Conservation (phyloP, 2,329 filamentous ascomycete genomes). For the Phaeosphaeria sp. region DNA sequence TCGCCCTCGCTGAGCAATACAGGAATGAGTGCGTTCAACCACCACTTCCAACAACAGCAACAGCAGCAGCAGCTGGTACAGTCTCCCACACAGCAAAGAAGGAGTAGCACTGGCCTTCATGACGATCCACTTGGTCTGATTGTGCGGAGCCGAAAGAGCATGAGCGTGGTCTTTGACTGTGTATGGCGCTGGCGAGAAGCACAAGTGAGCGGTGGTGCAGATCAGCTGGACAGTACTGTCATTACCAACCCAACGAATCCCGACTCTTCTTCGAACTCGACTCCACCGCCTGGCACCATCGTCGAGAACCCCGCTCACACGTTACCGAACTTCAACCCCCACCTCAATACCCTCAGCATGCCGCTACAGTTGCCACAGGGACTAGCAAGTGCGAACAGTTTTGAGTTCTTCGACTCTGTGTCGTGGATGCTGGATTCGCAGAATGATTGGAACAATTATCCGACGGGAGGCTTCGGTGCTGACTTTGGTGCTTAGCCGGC, state of each 20-base stretch:
- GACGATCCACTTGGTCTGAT: conserved; percentile 80
- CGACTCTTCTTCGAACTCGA: conserved; percentile 70
- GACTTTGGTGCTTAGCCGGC: conserved; percentile 38
- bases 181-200: conserved; percentile 87
- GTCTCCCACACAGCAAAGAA: conserved; percentile 26
- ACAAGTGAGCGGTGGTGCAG: conserved; percentile 53
- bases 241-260: conserved; percentile 90
- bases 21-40: conserved; percentile 40
- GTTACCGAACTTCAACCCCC: conserved; percentile 46
- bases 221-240: conserved; percentile 66
- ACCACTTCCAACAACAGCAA: conserved; percentile 30
- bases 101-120: conserved; percentile 47
- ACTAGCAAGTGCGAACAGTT: conserved; percentile 50
- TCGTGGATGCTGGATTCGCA: conserved; percentile 92
- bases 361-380: conserved; percentile 68
- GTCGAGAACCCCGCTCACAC: conserved; percentile 43
- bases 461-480: conserved; percentile 33
- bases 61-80: conserved; percentile 27
- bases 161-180: conserved; percentile 84
- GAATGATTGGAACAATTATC: conserved; percentile 42
- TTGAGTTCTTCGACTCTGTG: conserved; percentile 85
- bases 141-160: conserved; percentile 82
- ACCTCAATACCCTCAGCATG: conserved; percentile 51
- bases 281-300: conserved; percentile 59
- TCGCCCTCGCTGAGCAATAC: conserved; percentile 44